Evolutionary conservation across 2,329 filamentous ascomycete genomes (phyloP), one percentile per base, ranked within the genome.

Genomic region (Cladophialophora immunda): DNA sequence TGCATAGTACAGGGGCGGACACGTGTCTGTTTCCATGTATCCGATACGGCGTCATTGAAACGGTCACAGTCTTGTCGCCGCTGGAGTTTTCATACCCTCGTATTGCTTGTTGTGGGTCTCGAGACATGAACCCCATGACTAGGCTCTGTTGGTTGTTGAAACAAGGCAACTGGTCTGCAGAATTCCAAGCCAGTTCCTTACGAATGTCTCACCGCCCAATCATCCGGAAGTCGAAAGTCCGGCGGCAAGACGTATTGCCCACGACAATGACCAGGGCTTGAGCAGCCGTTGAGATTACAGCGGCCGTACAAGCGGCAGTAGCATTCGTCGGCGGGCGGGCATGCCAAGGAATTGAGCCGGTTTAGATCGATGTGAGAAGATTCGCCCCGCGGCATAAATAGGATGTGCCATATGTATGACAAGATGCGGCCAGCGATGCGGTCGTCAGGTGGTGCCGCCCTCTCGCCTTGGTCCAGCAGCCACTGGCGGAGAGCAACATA

Each of bases 401-500:
- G 60, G 53, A 84, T 80, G 68, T 84, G 82, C 82, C 82, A 84
- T 7, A 84, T 52, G 67, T 84, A 84, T 4, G 81, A 83, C 67
- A 84, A 27, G 22, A 84, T 80, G n/a, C 82, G 75, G 0, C 82
- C 81, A 13, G 80, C 77, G 2, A 81, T 76, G 2, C 75, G 73
- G 61, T 84, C 82, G 71, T 83, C 81, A 1, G 66, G 65, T 7
- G 79, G 81, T 29, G 81, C 80, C 22, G 75, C 74, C 17, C 73
- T 71, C 3, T n/a, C 36, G n/a, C 66, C 36, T 54, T 73, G 76
- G 72, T 84, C 82, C 7, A 84, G 75, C 36, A 87, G 74, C 85
- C 85, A 87, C 68, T 85, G 81, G 41, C 85, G 77, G 60, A 87
- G 75, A 27, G 83, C 84, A 15, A 83, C 71, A 71, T 86, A 86